phyloP scores from a whole-genome alignment of 257 asterid genomes.

The Schizonepeta tenuifolia region DNA sequence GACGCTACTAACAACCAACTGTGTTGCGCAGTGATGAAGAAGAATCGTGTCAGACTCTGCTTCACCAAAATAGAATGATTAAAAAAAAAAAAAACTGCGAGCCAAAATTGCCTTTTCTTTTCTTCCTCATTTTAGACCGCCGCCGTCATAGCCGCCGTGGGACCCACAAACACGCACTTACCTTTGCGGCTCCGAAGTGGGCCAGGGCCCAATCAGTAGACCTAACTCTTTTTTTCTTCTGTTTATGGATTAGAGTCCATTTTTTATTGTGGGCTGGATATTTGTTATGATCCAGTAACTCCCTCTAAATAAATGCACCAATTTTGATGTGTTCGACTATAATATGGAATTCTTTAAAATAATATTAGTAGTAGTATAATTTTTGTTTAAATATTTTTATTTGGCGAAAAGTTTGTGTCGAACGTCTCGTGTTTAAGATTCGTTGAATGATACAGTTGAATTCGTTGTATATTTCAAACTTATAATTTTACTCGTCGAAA shows the following conservation, averaged over 20 bases:
- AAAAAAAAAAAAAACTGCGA: background rate
- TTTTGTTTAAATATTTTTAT: too few species aligned
- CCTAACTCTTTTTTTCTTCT: background rate
- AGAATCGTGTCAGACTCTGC: slow-evolving; percentile 57
- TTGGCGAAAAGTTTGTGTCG: too few species aligned
- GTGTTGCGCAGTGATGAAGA: background rate
- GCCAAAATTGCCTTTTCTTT: background rate
- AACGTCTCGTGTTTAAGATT: too few species aligned
- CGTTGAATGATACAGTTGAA: too few species aligned
- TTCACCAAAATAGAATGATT: slow-evolving; percentile 39
- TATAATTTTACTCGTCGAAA: too few species aligned
- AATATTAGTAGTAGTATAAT: too few species aligned
- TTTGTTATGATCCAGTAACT: too few species aligned
- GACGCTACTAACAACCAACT: background rate
- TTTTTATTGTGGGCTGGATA: background rate
- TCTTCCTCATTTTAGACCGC: background rate
- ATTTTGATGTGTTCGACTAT: too few species aligned
- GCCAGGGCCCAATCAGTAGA: slow-evolving; percentile 26
- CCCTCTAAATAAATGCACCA: too few species aligned
- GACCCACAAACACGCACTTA: slow-evolving; percentile 24
- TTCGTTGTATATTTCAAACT: too few species aligned
- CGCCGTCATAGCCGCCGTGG: slow-evolving; percentile 26
- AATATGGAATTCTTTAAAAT: too few species aligned
- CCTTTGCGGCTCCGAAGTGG: slow-evolving; percentile 18
- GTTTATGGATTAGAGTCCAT: background rate